Conservation (phyloP, 176 grass and related monocot genomes). For the Triticum dicoccoides region DNA sequence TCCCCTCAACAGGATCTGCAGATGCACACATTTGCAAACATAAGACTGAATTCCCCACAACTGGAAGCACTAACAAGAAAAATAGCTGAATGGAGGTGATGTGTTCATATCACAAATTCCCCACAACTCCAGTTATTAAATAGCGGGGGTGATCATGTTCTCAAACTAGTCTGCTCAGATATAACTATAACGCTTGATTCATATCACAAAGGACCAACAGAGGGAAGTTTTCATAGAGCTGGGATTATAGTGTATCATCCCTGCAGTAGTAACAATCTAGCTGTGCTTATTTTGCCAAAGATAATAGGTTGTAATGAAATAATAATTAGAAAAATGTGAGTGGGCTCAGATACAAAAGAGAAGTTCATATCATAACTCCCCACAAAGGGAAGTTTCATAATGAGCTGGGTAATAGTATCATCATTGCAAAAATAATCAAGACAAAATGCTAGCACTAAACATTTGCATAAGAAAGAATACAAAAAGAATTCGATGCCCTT, state of each 20-base stretch:
- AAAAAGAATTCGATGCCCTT: not conserved
- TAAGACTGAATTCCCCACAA: not conserved
- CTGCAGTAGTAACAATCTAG: not conserved
- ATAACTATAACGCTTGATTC: conserved; percentile 33
- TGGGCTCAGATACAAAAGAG: conserved; percentile 59
- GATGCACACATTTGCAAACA: not conserved
- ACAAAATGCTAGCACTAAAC: too few relatives aligned
- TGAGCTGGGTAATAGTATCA: conserved; percentile 73
- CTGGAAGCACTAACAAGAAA: too few relatives aligned
- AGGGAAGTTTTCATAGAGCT: conserved; percentile 80
- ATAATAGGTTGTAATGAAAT: not conserved
- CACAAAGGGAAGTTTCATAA: conserved; percentile 81
- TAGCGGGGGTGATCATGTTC: too few relatives aligned
- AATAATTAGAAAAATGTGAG: not conserved
- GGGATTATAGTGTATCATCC: conserved; percentile 56
- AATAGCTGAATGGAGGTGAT: too few relatives aligned
- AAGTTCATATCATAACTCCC: conserved; percentile 48
- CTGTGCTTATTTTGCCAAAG: not conserved
- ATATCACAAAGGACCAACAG: conserved; percentile 55
- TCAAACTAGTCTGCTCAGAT: conserved; percentile 31
- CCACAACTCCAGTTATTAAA: too few relatives aligned
- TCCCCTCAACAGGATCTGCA: conserved; percentile 62
- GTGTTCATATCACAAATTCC: too few relatives aligned
- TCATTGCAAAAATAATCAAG: conserved; percentile 7
- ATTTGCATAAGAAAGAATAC: not conserved